These are phyloP conservation scores for Mortierella sp. DNA, from an alignment of 371 early-diverging fungal genomes.

Conservation along the genomic window DNA sequence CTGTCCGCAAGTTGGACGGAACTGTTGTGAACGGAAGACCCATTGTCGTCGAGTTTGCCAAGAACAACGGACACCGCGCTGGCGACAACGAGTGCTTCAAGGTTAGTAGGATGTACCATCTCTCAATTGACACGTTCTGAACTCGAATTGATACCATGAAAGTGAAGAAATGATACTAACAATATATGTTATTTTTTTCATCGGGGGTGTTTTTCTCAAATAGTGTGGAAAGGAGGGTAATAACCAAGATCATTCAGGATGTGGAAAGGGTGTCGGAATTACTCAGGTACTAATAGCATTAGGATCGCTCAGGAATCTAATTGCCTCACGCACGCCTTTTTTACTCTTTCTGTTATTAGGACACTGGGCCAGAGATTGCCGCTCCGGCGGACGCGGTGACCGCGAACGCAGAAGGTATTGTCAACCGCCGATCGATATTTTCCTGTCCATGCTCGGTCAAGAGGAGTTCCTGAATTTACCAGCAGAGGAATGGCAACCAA, in stretches of 20 bases:
- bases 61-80: conserved; percentile 67
- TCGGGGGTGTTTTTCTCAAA: no score
- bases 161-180: background rate
- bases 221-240: conserved; percentile 76
- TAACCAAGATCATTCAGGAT: background rate
- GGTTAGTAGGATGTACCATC: conserved; percentile 3
- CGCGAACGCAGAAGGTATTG: conserved; percentile 60
- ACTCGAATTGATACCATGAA: background rate
- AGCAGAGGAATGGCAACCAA: conserved; percentile 13
- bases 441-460: conserved; percentile 25
- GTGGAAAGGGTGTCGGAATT: background rate
- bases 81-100: conserved; percentile 75
- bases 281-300: background rate
- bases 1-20: conserved; percentile 77
- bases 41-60: conserved; percentile 78
- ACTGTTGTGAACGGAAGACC: conserved; percentile 65
- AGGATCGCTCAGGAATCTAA: background rate
- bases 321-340: background rate
- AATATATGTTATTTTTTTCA: background rate
- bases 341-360: conserved; percentile 60
- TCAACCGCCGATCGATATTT: conserved; percentile 18
- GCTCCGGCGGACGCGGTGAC: conserved; percentile 57
- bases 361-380: conserved; percentile 84
- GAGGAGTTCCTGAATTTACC: conserved; percentile 24
- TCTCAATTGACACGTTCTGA: no score